A percentile compares a stretch with the other conserved stretches of the same genome.
Evolutionary conservation across 2,329 filamentous ascomycete species (phyloP).

Genomic region (Cladophialophora immunda): DNA sequence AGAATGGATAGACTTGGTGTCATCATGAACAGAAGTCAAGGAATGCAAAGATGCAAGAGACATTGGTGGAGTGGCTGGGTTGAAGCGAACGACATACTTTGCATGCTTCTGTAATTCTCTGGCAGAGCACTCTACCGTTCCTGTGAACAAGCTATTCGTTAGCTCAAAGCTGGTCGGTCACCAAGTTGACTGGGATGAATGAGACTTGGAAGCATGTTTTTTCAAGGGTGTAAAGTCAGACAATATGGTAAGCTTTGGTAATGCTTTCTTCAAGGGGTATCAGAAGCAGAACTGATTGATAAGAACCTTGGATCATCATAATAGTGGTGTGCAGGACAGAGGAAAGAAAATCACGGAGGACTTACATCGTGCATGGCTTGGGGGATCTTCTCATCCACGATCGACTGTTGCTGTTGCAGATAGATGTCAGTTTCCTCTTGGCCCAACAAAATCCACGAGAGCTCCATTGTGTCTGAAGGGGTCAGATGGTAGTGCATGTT

Average conservation of each 20-base stretch:
- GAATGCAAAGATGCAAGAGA: neutral
- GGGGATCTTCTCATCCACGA: neutral
- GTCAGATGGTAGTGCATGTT: slow-evolving; percentile 72
- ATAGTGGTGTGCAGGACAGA: slow-evolving; percentile 29
- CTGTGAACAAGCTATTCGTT: neutral
- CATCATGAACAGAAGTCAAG: slow-evolving; percentile 54
- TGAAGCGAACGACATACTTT: slow-evolving; percentile 4
- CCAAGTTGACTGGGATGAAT: too few relatives aligned
- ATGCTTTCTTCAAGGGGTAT: slow-evolving; percentile 65
- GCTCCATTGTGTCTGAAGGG: slow-evolving; percentile 20
- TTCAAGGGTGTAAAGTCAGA: slow-evolving; percentile 43
- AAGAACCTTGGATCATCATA: slow-evolving; percentile 58
- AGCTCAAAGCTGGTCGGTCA: slow-evolving; percentile 1
- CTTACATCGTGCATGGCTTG: neutral
- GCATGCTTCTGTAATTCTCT: neutral
- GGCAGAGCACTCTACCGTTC: neutral
- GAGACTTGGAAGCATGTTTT: neutral
- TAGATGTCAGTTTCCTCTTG: neutral
- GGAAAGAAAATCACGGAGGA: neutral
- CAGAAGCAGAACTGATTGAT: slow-evolving; percentile 71
- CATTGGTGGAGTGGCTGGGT: neutral
- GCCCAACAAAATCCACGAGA: neutral
- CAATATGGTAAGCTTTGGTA: slow-evolving; percentile 65
- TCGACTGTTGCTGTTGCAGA: neutral
- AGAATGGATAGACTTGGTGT: slow-evolving; percentile 71